Percentiles rank a stretch among this genome's conserved stretches.
phyloP scores from a whole-genome alignment of 352 stramenopile species.

The Globisporangium alternatum region DNA sequence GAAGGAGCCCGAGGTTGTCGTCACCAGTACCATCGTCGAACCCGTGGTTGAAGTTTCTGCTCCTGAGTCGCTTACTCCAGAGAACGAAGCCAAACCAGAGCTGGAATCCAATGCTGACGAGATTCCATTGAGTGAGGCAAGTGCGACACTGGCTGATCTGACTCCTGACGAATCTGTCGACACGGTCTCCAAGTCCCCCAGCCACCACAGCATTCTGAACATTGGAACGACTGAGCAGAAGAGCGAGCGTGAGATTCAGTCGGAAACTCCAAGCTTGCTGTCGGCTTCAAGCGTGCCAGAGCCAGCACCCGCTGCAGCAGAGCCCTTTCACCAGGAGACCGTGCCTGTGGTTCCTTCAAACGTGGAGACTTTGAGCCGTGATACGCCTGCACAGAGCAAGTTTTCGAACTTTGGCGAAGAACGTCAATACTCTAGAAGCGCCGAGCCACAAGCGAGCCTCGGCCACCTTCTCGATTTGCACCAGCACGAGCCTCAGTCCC shows the following conservation, averaged over 20 bases:
- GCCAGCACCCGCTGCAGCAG: neutral
- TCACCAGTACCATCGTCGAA: neutral
- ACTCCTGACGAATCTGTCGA: conserved; percentile 13
- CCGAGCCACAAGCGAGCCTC: neutral
- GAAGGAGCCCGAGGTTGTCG: neutral
- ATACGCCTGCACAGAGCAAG: conserved; percentile 13
- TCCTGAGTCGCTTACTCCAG: neutral
- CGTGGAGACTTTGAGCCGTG: conserved; percentile 2
- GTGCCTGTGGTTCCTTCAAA: conserved; percentile 1
- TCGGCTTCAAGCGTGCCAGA: conserved; percentile 1
- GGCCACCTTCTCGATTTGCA: conserved; percentile 10
- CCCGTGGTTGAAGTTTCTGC: neutral
- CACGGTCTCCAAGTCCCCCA: conserved; percentile 5
- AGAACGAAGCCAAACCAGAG: neutral
- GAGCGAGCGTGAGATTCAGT: neutral
- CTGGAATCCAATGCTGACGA: conserved; percentile 5
- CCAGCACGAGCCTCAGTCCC: conserved; percentile 6
- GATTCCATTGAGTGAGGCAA: conserved; percentile 18
- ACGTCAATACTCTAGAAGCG: conserved; percentile 11
- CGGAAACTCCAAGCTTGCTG: neutral
- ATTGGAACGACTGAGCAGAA: conserved; percentile 1
- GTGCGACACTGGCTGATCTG: conserved; percentile 14
- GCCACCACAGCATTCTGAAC: conserved; percentile 10
- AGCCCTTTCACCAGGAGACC: conserved; percentile 2
- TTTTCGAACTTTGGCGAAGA: conserved; percentile 12